A percentile compares a stretch with the other conserved stretches of the same genome.
These are phyloP conservation scores for Moricandia moricandioides DNA, from an alignment of 345 rosid genomes.

Conservation along the genomic window DNA sequence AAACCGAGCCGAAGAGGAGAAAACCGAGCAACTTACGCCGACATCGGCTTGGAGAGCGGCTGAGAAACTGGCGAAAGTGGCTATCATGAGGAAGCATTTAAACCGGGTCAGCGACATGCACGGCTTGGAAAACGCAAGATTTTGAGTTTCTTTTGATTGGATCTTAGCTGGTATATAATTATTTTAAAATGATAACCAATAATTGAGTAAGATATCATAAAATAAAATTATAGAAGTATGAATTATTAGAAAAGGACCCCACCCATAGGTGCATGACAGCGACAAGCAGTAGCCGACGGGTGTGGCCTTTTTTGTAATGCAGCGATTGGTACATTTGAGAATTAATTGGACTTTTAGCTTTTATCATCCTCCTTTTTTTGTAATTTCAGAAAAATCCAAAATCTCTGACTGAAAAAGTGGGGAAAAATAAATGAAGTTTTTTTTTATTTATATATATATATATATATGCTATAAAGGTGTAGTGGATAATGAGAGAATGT, in stretches of 20 bases:
- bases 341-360: constrained; percentile 33
- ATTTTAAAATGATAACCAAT: constrained; percentile 6
- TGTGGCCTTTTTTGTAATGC: constrained; percentile 35
- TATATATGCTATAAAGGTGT: not conserved
- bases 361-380: constrained; percentile 23
- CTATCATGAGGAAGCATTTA: constrained; percentile 89
- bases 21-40: constrained; percentile 74
- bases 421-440: not conserved
- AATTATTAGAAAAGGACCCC: constrained; percentile 13
- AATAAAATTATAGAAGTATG: constrained; percentile 8
- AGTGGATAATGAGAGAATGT: constrained; percentile 31
- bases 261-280: constrained; percentile 20
- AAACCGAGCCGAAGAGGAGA: constrained; percentile 40
- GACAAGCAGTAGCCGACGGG: constrained; percentile 41
- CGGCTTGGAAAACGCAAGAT: constrained; percentile 96
- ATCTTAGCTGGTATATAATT: constrained; percentile 17
- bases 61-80: constrained; percentile 86
- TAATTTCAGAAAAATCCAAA: constrained; percentile 17
- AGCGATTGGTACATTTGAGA: constrained; percentile 24
- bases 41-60: constrained; percentile 82
- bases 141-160: constrained; percentile 38
- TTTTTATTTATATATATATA: not conserved
- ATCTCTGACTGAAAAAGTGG: not conserved
- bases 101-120: constrained; percentile 95
- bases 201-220: constrained; percentile 19